These are phyloP conservation scores for Inonotus obliquus DNA, from an alignment of 1,284 basidiomycete species.

Conservation along the genomic window DNA sequence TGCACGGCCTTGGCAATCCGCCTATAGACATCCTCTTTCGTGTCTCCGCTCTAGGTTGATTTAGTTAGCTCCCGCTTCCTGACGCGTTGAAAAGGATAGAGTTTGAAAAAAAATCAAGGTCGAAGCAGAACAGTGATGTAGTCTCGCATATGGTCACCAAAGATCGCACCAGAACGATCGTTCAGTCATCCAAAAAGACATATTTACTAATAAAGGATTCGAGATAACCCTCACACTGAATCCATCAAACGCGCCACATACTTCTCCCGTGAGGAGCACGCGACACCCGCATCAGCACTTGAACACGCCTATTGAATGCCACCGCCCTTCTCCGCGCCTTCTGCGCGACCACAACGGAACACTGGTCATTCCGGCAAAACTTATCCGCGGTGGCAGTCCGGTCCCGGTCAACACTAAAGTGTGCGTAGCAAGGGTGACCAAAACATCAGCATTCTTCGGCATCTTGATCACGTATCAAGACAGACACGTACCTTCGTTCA, in stretches of 20 bases:
- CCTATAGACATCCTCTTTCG: conserved; percentile 17
- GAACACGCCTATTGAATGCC: no score
- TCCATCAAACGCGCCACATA: no score
- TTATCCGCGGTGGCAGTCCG: no score
- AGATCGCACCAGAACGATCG: neutral
- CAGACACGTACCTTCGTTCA: neutral
- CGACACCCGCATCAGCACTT: no score
- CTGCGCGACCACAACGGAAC: no score
- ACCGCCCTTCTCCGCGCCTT: no score
- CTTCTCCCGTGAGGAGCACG: no score
- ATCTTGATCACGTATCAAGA: neutral
- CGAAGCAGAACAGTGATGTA: neutral
- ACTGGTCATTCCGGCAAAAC: no score
- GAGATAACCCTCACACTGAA: neutral
- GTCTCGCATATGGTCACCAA: neutral
- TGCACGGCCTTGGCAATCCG: conserved; percentile 17
- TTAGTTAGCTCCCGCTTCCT: neutral
- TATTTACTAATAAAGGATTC: neutral
- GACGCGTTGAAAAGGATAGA: neutral
- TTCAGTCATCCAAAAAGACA: neutral
- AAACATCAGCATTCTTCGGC: no score
- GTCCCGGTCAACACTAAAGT: no score
- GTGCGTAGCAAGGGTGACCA: no score
- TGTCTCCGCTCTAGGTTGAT: conserved; percentile 13
- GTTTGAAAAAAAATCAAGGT: neutral